Evolutionary conservation across 2,329 filamentous ascomycete genomes (phyloP).

Genomic region (Cercospora canescens): DNA sequence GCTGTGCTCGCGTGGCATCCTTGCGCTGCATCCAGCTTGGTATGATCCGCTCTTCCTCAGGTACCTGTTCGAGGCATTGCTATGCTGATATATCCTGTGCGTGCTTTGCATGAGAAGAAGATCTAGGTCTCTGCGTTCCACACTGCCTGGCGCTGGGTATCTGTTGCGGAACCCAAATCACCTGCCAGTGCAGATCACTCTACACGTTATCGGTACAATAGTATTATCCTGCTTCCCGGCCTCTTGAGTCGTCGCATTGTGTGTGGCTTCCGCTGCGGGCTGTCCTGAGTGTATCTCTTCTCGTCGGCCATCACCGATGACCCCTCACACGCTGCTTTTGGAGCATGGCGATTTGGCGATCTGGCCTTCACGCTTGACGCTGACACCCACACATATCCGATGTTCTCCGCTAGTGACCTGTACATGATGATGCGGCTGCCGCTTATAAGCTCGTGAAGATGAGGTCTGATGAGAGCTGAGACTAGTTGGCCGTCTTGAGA

Average conservation of each 20-base stretch:
- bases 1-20: background rate
- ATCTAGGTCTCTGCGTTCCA: background rate
- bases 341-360: background rate
- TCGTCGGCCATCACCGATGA: slow-evolving; percentile 2
- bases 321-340: background rate
- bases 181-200: background rate
- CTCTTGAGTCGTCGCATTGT: background rate
- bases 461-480: background rate
- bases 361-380: background rate
- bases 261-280: background rate
- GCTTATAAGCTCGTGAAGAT: background rate
- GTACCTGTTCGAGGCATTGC: background rate
- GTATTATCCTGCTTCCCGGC: background rate
- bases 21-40: background rate
- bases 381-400: background rate
- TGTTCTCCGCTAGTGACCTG: background rate
- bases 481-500: background rate
- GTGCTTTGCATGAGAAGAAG: background rate
- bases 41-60: background rate
- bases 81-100: background rate
- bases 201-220: background rate
- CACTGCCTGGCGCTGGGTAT: background rate
- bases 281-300: background rate
- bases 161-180: background rate
- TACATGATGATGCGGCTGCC: background rate